Evolutionary conservation across 2,329 filamentous ascomycete genomes (phyloP), one percentile per base, ranked within the genome.

Genomic region (Hypoxylon sp.): DNA sequence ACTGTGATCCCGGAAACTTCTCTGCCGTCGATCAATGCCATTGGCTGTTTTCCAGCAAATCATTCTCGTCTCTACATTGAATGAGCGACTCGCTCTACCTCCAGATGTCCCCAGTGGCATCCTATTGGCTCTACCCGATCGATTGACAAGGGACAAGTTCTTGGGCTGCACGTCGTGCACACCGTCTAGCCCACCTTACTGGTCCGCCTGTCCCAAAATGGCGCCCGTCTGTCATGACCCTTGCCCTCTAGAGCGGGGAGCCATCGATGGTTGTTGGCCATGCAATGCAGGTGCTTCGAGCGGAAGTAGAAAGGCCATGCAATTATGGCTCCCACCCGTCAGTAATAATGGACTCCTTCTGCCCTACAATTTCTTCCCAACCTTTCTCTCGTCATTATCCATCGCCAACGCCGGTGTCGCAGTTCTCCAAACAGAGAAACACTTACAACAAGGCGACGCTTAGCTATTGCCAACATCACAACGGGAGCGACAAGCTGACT

Each of bases 21-120:
- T 53, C 8, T 65, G 46, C 63, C 61, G 64, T 67, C 48, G 46
- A 61, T 65, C 55, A 59, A 17, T 65, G 39, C 67, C 46, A 78
- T 78, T 78, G 77, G 77, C 65, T 67, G 55, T 37, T 29, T 47
- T 47, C 35, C 53, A 22, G 47, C 74, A 69, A 77, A 78, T 78
- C 77, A 78, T 63, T 48, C 60, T 67, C 55, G 66, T 67, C 67
- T 62, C 65, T 68, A 65, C 68, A 67, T 73, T 70, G 68, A 60
- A 66, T 65, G 71, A 71, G 77, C 76, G 77, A 73, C 70, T 76
- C 75, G 76, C 76, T 73, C 61, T 73, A 56, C 58, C 58, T 46
- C 60, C 19, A 22, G 19, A 22, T 22, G 19, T 22, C 19, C 62
- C 54, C 59, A 55, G 47, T 57, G 48, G 56, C 68, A 59, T 71